Base-by-base conservation (phyloP, 371 early-diverging fungal species). In the Mucor piriformis region DNA sequence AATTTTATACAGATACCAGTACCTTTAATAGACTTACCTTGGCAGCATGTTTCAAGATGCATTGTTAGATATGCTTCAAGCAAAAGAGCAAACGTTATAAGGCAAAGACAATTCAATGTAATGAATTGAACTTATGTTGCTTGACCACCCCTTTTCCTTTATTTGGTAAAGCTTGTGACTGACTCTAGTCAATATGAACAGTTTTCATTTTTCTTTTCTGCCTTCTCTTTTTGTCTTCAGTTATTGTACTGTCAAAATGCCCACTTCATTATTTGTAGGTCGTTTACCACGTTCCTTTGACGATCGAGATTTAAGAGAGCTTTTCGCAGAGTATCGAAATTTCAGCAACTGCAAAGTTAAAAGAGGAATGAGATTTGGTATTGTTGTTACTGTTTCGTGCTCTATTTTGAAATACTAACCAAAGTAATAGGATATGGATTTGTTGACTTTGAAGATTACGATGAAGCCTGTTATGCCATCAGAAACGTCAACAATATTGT, bases 401-500 rank as follows among this genome's bases (percentile, higher is more conserved):
- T 3, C 7, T 18, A 42, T 42, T 20, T 6, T n/a, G 6, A 15
- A n/a, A 38, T 15, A 4, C 18, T 16, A 18, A 42, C n/a, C 5
- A 16, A 42, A 42, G 7, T 18, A 18, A 43, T 52, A 75, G 82
- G 81, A 1, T 85, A 76, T 64, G 86, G 86, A 7, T 85, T 85
- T 60, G 71, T 85, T 40, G 85, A 85, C 62, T 86, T 83, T 67
- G 76, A 82, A 53, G 83, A 88, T 61, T 70, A 70, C 18, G 84
- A 87, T 32, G 90, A 89, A 64, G 89, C 90, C 37, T 82, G 86
- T 29, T 83, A 85, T 63, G 89, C 90, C 38, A 79, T 89, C 49
- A n/a, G n/a, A n/a, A n/a, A n/a, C 77, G 78, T 63, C 82, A 81
- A 58, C 74, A 77, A 32, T 6, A 69, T 78, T 64, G 72, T 72